Conservation (phyloP, 805 yeast species). For the Crinitomyces ghanaensis region DNA sequence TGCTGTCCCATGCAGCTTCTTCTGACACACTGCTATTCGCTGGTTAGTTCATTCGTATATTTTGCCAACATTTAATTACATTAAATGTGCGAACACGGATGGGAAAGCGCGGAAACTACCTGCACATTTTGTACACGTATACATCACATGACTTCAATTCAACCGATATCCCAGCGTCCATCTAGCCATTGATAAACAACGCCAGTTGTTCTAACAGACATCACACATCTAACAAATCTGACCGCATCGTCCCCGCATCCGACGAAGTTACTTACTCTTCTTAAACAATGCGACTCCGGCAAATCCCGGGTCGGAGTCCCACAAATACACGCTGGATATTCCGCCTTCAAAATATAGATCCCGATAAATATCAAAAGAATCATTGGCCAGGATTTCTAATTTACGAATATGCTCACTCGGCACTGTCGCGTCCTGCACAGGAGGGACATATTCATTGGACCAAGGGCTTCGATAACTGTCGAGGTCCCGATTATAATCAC, state of each 20-base stretch:
- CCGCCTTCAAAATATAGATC: constrained; percentile 96
- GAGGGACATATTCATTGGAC: constrained; percentile 57
- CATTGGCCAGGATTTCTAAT: constrained; percentile 73
- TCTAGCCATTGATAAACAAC: no score
- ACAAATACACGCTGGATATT: constrained; percentile 72
- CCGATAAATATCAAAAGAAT: constrained; percentile 83
- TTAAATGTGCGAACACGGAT: no score
- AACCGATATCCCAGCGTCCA: no score
- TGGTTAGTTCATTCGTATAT: no score
- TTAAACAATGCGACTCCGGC: constrained; percentile 88
- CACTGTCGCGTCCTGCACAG: constrained; percentile 54
- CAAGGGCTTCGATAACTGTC: constrained; percentile 89
- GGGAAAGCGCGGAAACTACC: no score
- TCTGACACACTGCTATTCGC: constrained; percentile 12
- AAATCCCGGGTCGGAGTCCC: constrained; percentile 79
- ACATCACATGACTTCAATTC: no score
- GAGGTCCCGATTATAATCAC: constrained; percentile 93
- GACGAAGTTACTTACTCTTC: constrained; percentile 31
- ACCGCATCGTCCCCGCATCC: constrained; percentile 1
- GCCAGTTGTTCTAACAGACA: no score
- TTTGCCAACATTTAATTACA: no score
- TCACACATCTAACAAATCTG: not conserved
- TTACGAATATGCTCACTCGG: constrained; percentile 60
- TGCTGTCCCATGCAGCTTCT: constrained; percentile 75
- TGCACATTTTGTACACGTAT: no score